Evolutionary conservation across 2,329 filamentous ascomycete species (phyloP), one percentile per base, ranked within the genome.

Genomic region (Xylaria sp.): DNA sequence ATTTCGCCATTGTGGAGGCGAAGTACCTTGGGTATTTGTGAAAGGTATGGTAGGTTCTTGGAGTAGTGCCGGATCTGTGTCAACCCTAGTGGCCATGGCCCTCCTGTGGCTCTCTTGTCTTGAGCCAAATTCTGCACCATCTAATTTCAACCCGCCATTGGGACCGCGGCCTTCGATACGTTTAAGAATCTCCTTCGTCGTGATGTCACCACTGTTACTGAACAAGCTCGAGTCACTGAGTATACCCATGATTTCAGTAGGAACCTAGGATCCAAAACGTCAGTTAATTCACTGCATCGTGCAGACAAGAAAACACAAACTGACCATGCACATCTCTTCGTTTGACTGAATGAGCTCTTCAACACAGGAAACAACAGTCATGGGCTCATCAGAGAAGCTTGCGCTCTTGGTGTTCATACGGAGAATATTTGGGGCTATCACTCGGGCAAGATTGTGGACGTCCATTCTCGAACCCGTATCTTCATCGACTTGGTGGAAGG

Each of bases 401-500:
- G 85, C 82, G 51, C 83, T 84, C 74, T 89, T 90, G 43, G 85
- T 79, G 68, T 82, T 83, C 68, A 89, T 91, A 70, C 91, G 94
- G 12, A 97, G 84, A 65, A 99, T 92, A 72, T 99, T 99, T 0
- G 95, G 95, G 4, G 94, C 94, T 77, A 99, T 97, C 66, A 99
- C 95, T 2, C 96, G 98, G 3, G 95, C 92, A 66, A 99, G 85
- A 73, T 99, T 99, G 80, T 96, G 93, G 56, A 96, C 91, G 75
- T 99, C 95, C 95, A 99, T 99, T 83, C 98, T 97, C 70, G 94
- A 97, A 25, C 95, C 95, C 21, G 91, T 91, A 75, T 99, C 95
- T 73, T 99, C 95, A 71, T 99, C 95, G 14, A 99, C 89, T 73
- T 97, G 94, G 66, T 96, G 94, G 81, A 99, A 99, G 1, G 94